Conservation (phyloP, 768 basidiomycete genomes). For the Hypholoma fasciculare region DNA sequence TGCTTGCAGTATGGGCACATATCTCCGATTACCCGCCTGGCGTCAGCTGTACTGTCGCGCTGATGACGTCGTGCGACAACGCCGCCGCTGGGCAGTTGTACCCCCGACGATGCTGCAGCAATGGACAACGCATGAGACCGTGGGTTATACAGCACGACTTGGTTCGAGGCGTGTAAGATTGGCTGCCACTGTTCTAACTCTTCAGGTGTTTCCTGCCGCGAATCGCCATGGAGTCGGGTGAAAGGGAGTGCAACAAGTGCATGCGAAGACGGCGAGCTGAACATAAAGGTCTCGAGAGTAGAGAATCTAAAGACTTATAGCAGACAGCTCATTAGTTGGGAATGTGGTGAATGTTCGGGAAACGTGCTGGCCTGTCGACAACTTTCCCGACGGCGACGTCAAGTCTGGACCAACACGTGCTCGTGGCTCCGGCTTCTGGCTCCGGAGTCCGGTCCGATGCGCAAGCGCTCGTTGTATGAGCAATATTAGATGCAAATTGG, state of each 20-base stretch:
- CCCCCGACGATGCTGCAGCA: conserved; percentile 38
- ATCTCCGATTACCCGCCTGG: conserved; percentile 9
- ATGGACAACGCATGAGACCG: conserved; percentile 79
- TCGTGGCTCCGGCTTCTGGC: too few species aligned
- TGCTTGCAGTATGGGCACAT: conserved; percentile 80
- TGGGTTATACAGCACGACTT: conserved; percentile 87
- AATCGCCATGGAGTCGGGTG: neutral
- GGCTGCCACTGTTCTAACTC: conserved; percentile 60
- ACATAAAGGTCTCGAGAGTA: neutral
- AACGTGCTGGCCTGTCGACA: too few species aligned
- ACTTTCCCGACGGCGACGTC: too few species aligned
- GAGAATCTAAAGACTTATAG: too few species aligned
- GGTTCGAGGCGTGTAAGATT: conserved; percentile 80
- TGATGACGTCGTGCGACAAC: conserved; percentile 19
- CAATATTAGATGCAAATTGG: too few species aligned
- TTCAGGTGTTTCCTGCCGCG: neutral
- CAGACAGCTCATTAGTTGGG: too few species aligned
- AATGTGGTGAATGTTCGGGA: too few species aligned
- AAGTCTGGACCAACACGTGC: too few species aligned
- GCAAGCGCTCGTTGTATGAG: too few species aligned
- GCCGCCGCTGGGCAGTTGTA: conserved; percentile 18
- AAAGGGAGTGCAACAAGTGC: conserved; percentile 13
- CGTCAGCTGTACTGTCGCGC: conserved; percentile 11
- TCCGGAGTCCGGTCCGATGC: too few species aligned
- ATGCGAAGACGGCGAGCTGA: conserved; percentile 8